Percentiles rank a stretch among this genome's conserved stretches.
Evolutionary conservation across 2,329 filamentous ascomycete genomes (phyloP).

Genomic region (Pseudogymnoascus sp.): DNA sequence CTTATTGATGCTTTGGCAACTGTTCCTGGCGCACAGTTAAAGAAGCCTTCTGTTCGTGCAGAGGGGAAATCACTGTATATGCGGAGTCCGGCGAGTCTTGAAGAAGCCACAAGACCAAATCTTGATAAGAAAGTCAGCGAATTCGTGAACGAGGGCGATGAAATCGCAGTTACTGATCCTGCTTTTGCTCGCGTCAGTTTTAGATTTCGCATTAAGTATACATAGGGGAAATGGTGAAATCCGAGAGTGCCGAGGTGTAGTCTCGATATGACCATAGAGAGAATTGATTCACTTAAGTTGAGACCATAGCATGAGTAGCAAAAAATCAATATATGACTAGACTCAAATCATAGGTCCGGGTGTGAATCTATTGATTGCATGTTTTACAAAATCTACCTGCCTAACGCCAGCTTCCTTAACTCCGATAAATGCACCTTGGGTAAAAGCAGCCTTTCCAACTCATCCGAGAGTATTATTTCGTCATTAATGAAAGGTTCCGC

Average conservation of each 20-base stretch:
- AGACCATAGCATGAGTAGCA: background rate
- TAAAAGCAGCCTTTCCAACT: background rate
- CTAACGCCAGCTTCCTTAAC: conserved; percentile 24
- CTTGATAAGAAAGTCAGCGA: conserved; percentile 68
- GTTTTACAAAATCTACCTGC: conserved; percentile 14
- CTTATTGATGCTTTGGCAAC: conserved; percentile 78
- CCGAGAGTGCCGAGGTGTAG: background rate
- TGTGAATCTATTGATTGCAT: conserved; percentile 9
- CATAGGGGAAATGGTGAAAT: background rate
- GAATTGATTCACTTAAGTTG: background rate
- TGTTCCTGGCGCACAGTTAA: conserved; percentile 82
- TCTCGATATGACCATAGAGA: background rate
- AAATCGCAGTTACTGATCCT: conserved; percentile 88
- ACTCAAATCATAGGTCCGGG: background rate
- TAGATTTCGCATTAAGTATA: conserved; percentile 26
- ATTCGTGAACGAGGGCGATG: conserved; percentile 71
- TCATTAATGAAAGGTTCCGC: conserved; percentile 60
- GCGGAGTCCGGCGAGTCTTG: conserved; percentile 70
- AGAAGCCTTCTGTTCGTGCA: conserved; percentile 76
- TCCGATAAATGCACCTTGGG: conserved; percentile 23
- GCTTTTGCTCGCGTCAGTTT: conserved; percentile 52
- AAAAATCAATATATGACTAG: background rate
- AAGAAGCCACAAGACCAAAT: conserved; percentile 78
- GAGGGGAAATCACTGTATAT: conserved; percentile 85
- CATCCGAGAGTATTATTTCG: conserved; percentile 25